A percentile compares a stretch with the other conserved stretches of the same genome.
Evolutionary conservation across 164 flowering plant species (phyloP).

Genomic region (Taxillus chinensis): DNA sequence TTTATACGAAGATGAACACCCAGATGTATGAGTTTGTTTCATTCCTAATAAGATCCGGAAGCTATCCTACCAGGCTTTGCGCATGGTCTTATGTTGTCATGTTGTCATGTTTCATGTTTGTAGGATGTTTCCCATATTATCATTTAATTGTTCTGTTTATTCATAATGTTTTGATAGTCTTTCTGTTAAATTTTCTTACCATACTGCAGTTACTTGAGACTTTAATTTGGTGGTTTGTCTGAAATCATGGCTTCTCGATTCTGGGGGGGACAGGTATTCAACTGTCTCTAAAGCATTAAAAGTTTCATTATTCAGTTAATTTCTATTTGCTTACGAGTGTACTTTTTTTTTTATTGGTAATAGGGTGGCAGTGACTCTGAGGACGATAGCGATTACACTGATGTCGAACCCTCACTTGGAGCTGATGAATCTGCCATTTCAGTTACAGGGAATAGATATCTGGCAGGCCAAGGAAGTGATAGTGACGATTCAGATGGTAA

Average conservation of each 20-base stretch:
- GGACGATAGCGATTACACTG: slow-evolving; percentile 33
- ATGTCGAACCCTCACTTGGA: slow-evolving; percentile 10
- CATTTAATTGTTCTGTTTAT: too few relatives aligned
- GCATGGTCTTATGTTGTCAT: too few relatives aligned
- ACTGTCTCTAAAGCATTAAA: background rate
- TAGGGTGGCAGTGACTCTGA: slow-evolving; percentile 51
- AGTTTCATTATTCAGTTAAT: background rate
- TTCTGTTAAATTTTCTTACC: too few relatives aligned
- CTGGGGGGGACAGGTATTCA: background rate
- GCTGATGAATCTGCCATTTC: slow-evolving; percentile 21
- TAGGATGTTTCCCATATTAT: too few relatives aligned
- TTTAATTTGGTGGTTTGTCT: background rate
- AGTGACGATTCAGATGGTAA: slow-evolving; percentile 62
- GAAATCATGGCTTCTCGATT: background rate
- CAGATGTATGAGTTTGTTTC: too few relatives aligned
- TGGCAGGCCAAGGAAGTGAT: slow-evolving; percentile 14
- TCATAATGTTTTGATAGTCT: too few relatives aligned
- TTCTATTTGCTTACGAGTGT: background rate
- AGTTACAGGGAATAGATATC: slow-evolving; percentile 13
- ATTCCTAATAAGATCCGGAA: too few relatives aligned
- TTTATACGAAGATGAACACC: too few relatives aligned
- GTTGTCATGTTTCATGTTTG: too few relatives aligned
- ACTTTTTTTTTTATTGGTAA: background rate
- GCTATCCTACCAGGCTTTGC: too few relatives aligned
- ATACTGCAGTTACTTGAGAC: background rate